These are phyloP conservation scores for Phialophora chinensis DNA, from an alignment of 2,329 filamentous ascomycete genomes.

Conservation along the genomic window DNA sequence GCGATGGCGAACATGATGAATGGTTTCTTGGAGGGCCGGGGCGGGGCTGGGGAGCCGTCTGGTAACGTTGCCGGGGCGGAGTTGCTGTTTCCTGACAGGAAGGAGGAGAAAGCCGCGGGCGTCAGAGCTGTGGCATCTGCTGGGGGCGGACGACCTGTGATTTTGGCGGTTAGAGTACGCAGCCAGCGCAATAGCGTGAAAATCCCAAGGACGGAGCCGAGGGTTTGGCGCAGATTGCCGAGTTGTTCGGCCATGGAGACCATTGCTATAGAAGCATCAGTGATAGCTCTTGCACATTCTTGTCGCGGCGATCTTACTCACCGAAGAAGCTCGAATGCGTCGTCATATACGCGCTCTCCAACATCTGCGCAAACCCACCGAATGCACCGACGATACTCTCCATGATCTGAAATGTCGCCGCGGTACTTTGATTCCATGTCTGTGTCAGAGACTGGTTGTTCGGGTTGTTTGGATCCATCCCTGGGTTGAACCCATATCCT, in stretches of 20 bases:
- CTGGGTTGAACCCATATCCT: constrained; percentile 52
- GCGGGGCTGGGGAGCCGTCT: constrained; percentile 68
- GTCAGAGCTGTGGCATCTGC: constrained; percentile 87
- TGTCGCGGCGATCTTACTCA: constrained; percentile 54
- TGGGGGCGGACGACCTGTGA: constrained; percentile 88
- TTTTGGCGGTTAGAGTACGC: constrained; percentile 84
- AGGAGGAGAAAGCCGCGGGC: constrained; percentile 86
- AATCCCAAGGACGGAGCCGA: constrained; percentile 92
- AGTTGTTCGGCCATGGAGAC: constrained; percentile 98
- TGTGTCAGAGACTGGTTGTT: constrained; percentile 82
- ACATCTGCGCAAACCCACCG: constrained; percentile 97
- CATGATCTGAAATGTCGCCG: constrained; percentile 97
- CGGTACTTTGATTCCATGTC: constrained; percentile 91
- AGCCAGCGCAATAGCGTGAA: constrained; percentile 97
- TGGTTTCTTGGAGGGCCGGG: constrained; percentile 88
- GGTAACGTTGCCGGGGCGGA: constrained; percentile 56
- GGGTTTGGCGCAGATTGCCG: constrained; percentile 86
- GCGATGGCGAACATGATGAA: constrained; percentile 95
- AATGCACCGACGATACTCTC: constrained; percentile 97
- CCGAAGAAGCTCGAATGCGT: constrained; percentile 98
- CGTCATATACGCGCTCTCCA: constrained; percentile 99
- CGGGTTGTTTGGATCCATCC: constrained; percentile 59
- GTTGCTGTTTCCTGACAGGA: constrained; percentile 69
- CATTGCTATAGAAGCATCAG: constrained; percentile 71
- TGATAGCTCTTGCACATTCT: constrained; percentile 24